Percentiles rank a stretch among this genome's conserved stretches.
Evolutionary conservation across 345 rosid genomes (phyloP).

Genomic region (Rhizophora mangle): DNA sequence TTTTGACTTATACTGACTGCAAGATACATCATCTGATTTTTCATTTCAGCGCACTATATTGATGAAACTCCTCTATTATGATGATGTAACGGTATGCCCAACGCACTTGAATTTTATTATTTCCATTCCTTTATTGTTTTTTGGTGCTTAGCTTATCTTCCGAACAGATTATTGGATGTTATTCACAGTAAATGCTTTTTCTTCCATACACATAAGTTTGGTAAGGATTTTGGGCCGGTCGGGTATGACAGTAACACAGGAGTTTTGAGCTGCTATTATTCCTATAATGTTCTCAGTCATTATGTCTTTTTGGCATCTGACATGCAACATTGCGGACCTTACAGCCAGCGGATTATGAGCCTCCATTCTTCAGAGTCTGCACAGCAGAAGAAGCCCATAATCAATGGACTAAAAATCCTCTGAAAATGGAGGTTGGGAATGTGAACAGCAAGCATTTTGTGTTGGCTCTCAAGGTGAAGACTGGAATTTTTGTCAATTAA

Average conservation of each 20-base stretch:
- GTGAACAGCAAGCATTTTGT: constrained; percentile 96
- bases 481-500: constrained; percentile 8
- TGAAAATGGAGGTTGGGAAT: constrained; percentile 92
- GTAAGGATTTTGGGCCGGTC: not conserved
- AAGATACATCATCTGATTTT: constrained; percentile 12
- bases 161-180: not conserved
- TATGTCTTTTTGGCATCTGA: not conserved
- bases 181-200: not conserved
- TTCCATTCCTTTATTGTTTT: not conserved
- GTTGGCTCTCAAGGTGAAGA: constrained; percentile 70
- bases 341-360: constrained; percentile 93
- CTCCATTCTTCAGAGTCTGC: constrained; percentile 90
- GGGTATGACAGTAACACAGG: not conserved
- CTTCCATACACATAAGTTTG: not conserved
- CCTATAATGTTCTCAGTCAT: not conserved
- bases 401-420: constrained; percentile 82
- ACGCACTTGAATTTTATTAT: not conserved
- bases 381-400: constrained; percentile 76
- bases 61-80: constrained; percentile 95
- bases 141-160: not conserved
- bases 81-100: constrained; percentile 82
- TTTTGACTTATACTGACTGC: constrained; percentile 8
- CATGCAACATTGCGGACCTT: constrained; percentile 8
- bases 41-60: constrained; percentile 81
- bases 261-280: not conserved